These are phyloP conservation scores for Cadophora sp. DNA, from an alignment of 2,329 filamentous ascomycete genomes.

Conservation along the genomic window DNA sequence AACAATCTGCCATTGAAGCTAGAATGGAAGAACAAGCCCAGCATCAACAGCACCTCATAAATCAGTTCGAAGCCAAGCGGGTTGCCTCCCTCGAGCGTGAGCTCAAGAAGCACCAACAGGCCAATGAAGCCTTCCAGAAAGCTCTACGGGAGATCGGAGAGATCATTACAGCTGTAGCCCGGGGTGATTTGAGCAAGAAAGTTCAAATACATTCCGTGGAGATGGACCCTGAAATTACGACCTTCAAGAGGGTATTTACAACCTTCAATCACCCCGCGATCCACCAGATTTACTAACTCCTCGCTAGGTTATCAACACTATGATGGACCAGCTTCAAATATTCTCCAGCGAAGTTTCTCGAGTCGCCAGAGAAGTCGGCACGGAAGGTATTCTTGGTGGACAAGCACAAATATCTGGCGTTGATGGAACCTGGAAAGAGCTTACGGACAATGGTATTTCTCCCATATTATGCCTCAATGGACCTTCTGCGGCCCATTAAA, in stretches of 20 bases:
- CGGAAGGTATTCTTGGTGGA: conserved; percentile 90
- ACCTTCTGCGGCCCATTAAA: background rate
- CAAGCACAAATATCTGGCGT: conserved; percentile 94
- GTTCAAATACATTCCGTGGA: conserved; percentile 94
- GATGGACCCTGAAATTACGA: conserved; percentile 97
- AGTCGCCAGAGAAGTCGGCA: conserved; percentile 93
- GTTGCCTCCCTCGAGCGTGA: conserved; percentile 91
- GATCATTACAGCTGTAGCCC: conserved; percentile 95
- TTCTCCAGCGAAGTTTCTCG: conserved; percentile 97
- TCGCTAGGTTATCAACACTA: conserved; percentile 77
- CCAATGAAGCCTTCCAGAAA: conserved; percentile 98
- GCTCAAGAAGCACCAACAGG: conserved; percentile 95
- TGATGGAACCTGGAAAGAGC: conserved; percentile 96
- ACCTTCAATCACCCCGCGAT: background rate
- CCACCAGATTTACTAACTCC: conserved; percentile 17
- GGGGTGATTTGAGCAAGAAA: conserved; percentile 95
- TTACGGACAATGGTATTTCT: conserved; percentile 79
- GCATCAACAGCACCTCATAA: conserved; percentile 81
- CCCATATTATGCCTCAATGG: too few relatives aligned
- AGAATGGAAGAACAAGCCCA: conserved; percentile 87
- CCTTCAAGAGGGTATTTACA: conserved; percentile 83
- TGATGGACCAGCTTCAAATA: conserved; percentile 98
- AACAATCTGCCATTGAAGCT: conserved; percentile 84
- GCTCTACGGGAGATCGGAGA: conserved; percentile 95
- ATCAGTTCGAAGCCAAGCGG: conserved; percentile 83